Evolutionary conservation across 2,329 filamentous ascomycete genomes (phyloP), one percentile per base, ranked within the genome.

Genomic region (Trichoderma breve): DNA sequence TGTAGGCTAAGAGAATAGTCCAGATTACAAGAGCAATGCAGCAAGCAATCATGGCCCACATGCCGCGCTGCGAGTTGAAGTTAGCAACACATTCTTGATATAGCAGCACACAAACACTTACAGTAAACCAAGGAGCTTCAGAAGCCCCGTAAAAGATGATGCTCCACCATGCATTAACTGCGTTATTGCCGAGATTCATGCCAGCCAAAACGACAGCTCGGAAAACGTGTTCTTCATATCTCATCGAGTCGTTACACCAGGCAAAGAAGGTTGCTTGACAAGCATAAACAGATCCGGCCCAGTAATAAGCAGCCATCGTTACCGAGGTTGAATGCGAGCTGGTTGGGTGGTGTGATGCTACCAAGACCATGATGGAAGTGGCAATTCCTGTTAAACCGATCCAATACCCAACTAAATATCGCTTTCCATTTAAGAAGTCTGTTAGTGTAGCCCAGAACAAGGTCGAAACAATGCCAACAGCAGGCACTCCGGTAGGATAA

Each of bases 221-320:
- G 74, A 90, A 86, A 60, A 89, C 85, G 24, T 87, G 86, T 72
- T 92, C 88, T 75, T 92, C 87, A 70, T 87, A 86, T 8, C 89
- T 85, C 82, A 92, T 87, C 2, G 89, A 88, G 76, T 93, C 91
- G 75, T 93, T 93, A 26, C 90, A 91, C 91, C 91, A 93, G 0
- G 91, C 91, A 75, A 93, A 93, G 75, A 93, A 93, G 0, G 89
- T 91, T 0, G 91, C 90, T 79, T 93, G 91, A 76, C 91, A 92
- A 0, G 91, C 91, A 75, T 93, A 93, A 0, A 92, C 89, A 4
- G 86, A 83, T 1, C 91, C 91, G 0, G 90, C 89, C 87, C 88
- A 91, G 79, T 92, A 93, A 75, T 92, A 93, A 4, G 90, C 90
- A 0, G 79, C 90, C 73, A 93, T 91, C 0, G 89, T 85, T 1